Conservation (phyloP, 768 basidiomycete species). For the Psilocybe cubensis region DNA sequence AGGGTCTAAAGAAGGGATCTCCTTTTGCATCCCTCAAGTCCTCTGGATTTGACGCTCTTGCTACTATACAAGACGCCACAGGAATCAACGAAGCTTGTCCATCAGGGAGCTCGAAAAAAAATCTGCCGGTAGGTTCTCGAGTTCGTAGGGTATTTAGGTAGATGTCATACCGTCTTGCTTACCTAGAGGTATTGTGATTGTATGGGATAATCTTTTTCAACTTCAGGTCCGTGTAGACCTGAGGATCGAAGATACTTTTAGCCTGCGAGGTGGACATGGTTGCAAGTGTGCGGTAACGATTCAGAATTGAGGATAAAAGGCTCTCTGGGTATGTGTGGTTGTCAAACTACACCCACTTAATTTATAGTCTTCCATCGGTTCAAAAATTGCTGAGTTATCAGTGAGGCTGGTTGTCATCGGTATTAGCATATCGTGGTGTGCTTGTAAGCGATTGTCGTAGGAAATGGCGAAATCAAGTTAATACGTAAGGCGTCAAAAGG, state of each 20-base stretch:
- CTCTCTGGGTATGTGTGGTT: neutral
- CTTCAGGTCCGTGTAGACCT: conserved; percentile 75
- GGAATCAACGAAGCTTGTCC: conserved; percentile 76
- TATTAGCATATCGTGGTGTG: neutral
- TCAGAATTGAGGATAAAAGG: too few species aligned
- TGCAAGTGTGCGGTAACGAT: neutral
- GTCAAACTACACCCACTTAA: neutral
- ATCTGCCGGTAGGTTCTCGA: too few species aligned
- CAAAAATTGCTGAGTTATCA: neutral
- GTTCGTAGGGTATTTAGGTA: too few species aligned
- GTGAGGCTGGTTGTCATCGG: neutral
- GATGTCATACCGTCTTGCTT: too few species aligned
- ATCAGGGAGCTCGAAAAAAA: conserved; percentile 81
- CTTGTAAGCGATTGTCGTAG: neutral
- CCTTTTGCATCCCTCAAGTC: conserved; percentile 72
- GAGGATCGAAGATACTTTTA: conserved; percentile 70
- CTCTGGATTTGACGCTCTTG: conserved; percentile 71
- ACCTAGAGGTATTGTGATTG: conserved; percentile 93
- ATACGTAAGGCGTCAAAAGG: too few species aligned
- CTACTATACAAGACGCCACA: conserved; percentile 74
- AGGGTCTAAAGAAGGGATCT: conserved; percentile 85
- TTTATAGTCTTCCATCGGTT: neutral
- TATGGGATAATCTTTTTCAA: conserved; percentile 81
- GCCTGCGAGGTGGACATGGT: conserved; percentile 34
- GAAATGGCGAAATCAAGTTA: neutral